Base-by-base conservation (phyloP, 202 grass and related monocot genomes). In the Zoysia matrella region DNA sequence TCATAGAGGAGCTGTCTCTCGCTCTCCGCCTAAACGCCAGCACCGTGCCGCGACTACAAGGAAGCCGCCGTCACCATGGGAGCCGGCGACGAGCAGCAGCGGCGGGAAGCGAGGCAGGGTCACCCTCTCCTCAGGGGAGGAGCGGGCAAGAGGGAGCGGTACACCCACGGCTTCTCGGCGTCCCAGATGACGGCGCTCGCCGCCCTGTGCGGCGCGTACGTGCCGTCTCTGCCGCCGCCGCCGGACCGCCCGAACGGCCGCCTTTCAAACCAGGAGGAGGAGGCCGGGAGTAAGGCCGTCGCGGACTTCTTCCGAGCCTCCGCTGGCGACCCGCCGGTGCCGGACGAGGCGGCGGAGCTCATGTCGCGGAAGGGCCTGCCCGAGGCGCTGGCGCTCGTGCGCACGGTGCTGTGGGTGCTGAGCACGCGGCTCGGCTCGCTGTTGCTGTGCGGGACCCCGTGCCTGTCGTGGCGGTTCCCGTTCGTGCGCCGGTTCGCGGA, bases 101-200 rank as follows among this genome's bases (percentile, higher is more conserved):
- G 51, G 60, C 53, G 30, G 30, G 30, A 18, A 65, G 46, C 65
- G 5, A 60, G 52, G 67, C 80, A 16, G 14, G 94, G 95, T 0
- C 92, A 94, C 83, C 92, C 90, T 58, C 84, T 92, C 13, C 84
- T 94, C 11, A 65, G 86, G 51, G 85, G 85, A 36, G 75, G 78
- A 52, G 78, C 44, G 36, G 48, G n/a, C 5, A 69, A 63, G 71
- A 88, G 10, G 74, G 88, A 75, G 67, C 65, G 54, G 2, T 91
- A 93, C 86, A 89, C 80, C 40, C 95, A 98, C 77, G 95, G 92
- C n/a, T 90, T 98, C 79, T 98, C 88, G 22, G 60, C 70, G 77
- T 80, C 84, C 65, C 92, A 95, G 80, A 93, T 98, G 78, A 30
- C 75, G 53, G 53, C 82, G 11, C 79, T 98, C 72, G 56, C 92